Base-by-base conservation (phyloP, 2,329 filamentous ascomycete genomes). In the Coniochaeta sp. region DNA sequence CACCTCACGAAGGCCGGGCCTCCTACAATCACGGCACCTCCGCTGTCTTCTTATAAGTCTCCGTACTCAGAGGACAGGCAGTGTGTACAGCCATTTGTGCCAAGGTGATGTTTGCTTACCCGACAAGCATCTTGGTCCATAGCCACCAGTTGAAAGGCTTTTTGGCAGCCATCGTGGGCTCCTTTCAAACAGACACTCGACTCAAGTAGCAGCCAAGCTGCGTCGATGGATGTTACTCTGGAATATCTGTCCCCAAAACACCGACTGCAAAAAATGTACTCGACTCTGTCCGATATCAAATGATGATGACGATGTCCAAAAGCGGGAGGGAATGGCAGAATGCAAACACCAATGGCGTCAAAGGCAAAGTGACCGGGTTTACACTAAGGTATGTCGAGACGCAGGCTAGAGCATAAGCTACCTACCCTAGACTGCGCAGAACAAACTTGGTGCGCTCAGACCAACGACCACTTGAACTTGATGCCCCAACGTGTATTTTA, bases 1-100 rank as follows among this genome's bases (percentile, higher is more conserved):
- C 87, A 96, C 76, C 88, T 84, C 50, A 93, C 89, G 59, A 98
- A 78, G 17, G 89, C 88, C 26, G 95, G 95, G 3, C 95, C 95
- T 58, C 95, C 95, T 62, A 97, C 81, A 69, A 86, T 88, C 67
- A 95, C 80, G 55, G 81, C 74, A 47, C 79, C 81, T 67, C 90
- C 90, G 62, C 93, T 97, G 68, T 64, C 59, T 26, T 34, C 16
- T 17, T 40, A 38, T 65, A 28, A 62, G 67, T 24, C 12, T 22
- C 24, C 6, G 16, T 14, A 11, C 19, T 47, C 19, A 47, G 19
- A 47, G 22, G 6, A 47, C 19, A 24, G 43, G 11, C 43, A n/a
- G n/a, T n/a, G 11, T 47, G 3, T 24, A 11, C 9, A 24, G 38
- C 16, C 16, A 11, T 19, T 12, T 24, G 3, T 36, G 38, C 22